Base-by-base conservation (phyloP, 202 grass and related monocot genomes). In the Saccharum hybrid region DNA sequence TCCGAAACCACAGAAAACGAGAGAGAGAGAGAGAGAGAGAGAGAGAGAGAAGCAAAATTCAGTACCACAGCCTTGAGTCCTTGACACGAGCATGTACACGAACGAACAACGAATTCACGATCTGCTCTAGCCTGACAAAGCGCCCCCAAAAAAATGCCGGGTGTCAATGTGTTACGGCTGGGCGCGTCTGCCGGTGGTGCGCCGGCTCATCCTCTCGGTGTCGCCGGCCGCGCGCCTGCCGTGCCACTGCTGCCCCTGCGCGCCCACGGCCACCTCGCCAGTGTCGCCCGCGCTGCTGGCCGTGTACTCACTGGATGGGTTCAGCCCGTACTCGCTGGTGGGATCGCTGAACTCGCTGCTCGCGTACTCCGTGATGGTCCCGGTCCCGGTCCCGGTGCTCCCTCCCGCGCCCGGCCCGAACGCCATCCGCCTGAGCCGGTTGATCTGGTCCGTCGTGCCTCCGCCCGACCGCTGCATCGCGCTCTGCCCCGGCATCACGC, bases 241-340 rank as follows among this genome's bases (percentile, higher is more conserved):
- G 9, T 72, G 56, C 45, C 12, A 48, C 57, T 30, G 72, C 5
- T 52, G 56, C 45, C 12, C 56, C 57, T 30, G 72, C 5, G 70
- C 15, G 2, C 16, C 64, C 18, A 68, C n/a, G 43, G 85, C 73
- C 18, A 68, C 51, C 64, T 95, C 89, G 1, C 52, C 87, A 18
- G 90, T 88, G 68, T 90, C 66, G 10, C 33, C 72, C 10, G 66
- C 88, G 68, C 85, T 88, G 81, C 78, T 86, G 26, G 86, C 38
- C 67, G 79, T 88, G 79, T 79, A 86, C 79, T 86, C 88, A 22
- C 72, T 74, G 30, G 76, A 89, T 10, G 78, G 92, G 71, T 89
- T 91, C 39, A 72, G 80, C n/a, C 86, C 85, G n/a, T 85, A 93
- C 63, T 98, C 87, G 59, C 91, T 95, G n/a, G 80, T 90, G 68